Percentiles rank a stretch among this genome's conserved stretches.
phyloP scores from a whole-genome alignment of 148 eudicot species.

The Salicornia ramosissima region DNA sequence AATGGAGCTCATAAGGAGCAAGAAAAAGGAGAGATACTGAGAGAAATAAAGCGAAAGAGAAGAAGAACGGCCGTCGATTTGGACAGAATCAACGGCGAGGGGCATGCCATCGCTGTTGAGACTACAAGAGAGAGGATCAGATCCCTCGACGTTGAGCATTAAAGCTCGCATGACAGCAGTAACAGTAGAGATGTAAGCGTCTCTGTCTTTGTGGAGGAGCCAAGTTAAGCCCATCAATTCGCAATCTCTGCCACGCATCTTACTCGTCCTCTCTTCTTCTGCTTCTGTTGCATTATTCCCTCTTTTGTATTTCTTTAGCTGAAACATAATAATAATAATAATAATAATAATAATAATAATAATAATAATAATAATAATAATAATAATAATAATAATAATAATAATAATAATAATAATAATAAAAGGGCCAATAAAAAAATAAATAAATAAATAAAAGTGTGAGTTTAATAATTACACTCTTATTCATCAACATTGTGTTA shows the following conservation, averaged over 20 bases:
- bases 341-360: too few relatives aligned
- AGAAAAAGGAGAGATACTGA: constrained; percentile 18
- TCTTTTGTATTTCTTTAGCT: constrained; percentile 45
- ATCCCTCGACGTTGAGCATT: constrained; percentile 48
- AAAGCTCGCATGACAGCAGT: constrained; percentile 65
- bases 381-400: too few relatives aligned
- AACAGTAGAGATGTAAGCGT: constrained; percentile 69
- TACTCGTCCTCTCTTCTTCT: constrained; percentile 47
- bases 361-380: too few relatives aligned
- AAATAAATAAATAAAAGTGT: background rate
- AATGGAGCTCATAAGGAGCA: constrained; percentile 26
- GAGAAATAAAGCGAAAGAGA: constrained; percentile 23
- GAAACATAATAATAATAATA: too few relatives aligned
- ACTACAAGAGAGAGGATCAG: constrained; percentile 57
- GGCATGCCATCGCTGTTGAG: constrained; percentile 77
- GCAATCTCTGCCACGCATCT: constrained; percentile 70
- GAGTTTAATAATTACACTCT: background rate
- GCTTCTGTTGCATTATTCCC: constrained; percentile 36
- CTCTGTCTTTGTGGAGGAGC: constrained; percentile 76
- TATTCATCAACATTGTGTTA: constrained; percentile 1
- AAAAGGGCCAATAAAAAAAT: too few relatives aligned
- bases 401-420: too few relatives aligned
- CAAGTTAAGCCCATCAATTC: constrained; percentile 91
- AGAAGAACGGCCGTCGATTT: constrained; percentile 52
- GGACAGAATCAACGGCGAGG: constrained; percentile 75